A percentile compares a stretch with the other conserved stretches of the same genome.
Conservation (phyloP, 2,329 filamentous ascomycete species). For the Ophioceras dolichostomum region DNA sequence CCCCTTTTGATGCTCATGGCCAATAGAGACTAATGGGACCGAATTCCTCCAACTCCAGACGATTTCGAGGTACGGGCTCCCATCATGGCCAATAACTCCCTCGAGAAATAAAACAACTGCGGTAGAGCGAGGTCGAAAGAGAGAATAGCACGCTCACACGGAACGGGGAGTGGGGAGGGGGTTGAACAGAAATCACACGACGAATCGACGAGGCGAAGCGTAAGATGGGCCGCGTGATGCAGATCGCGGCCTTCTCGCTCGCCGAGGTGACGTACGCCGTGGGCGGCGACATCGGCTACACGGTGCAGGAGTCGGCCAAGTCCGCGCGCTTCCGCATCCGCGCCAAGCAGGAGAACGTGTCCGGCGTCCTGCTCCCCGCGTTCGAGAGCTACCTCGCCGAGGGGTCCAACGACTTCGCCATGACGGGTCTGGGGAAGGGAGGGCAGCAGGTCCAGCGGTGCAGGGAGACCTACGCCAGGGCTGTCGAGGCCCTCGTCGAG, state of each 20-base stretch:
- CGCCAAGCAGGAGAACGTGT: conserved; percentile 97
- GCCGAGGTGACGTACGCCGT: conserved; percentile 97
- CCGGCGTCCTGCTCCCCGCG: conserved; percentile 82
- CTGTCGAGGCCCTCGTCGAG: conserved; percentile 92
- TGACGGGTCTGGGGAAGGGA: conserved; percentile 92
- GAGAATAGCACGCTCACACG: no score
- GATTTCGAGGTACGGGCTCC: conserved; percentile 67
- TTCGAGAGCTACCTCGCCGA: conserved; percentile 89
- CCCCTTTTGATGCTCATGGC: neutral
- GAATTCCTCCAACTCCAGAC: no score
- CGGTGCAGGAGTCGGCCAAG: conserved; percentile 93
- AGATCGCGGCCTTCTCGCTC: conserved; percentile 94
- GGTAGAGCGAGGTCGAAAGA: no score
- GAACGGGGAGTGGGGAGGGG: no score
- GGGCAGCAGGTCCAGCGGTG: conserved; percentile 94
- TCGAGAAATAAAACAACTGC: no score
- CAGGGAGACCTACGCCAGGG: conserved; percentile 88
- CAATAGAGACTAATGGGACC: no score
- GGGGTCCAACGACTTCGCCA: conserved; percentile 86
- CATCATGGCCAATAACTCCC: no score
- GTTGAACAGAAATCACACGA: conserved; percentile 73
- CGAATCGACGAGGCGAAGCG: conserved; percentile 98
- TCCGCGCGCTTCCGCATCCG: conserved; percentile 84
- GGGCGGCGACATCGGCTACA: conserved; percentile 89
- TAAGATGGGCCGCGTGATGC: conserved; percentile 99